Conservation (phyloP, 805 yeast species). For the Kuraishia cidri region DNA sequence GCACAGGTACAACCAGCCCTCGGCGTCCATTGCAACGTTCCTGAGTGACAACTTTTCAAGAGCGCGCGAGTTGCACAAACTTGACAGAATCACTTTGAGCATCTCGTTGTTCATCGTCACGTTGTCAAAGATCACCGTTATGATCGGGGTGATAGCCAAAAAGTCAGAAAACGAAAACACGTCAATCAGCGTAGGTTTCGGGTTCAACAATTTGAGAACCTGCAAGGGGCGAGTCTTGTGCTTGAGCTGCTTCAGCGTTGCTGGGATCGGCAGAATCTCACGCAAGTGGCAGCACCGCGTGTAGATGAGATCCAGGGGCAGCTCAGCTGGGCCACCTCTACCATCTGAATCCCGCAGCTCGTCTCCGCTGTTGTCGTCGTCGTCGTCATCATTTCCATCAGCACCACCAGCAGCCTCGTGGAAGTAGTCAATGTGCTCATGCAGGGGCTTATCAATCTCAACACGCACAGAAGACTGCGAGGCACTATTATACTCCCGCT, state of each 20-base stretch:
- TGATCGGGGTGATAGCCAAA: constrained; percentile 44
- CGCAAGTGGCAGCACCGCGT: constrained; percentile 40
- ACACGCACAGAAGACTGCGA: constrained; percentile 13
- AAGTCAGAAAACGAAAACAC: constrained; percentile 49
- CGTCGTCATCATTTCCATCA: constrained; percentile 17
- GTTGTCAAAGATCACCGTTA: constrained; percentile 48
- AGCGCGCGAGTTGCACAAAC: constrained; percentile 30
- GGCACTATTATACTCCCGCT: constrained; percentile 7
- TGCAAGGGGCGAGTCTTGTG: constrained; percentile 41
- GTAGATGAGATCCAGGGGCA: constrained; percentile 39
- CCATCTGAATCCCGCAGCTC: too few species aligned
- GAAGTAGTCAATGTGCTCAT: constrained; percentile 30
- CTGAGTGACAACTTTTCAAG: constrained; percentile 45
- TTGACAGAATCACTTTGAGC: constrained; percentile 38
- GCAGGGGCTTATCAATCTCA: constrained; percentile 66
- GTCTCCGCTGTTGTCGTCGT: constrained; percentile 3
- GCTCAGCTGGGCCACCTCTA: constrained; percentile 8
- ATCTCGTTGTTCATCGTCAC: constrained; percentile 45
- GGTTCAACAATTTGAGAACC: constrained; percentile 46
- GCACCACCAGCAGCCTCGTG: constrained; percentile 14
- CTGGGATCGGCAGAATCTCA: constrained; percentile 40
- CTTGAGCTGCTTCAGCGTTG: constrained; percentile 43
- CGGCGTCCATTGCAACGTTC: constrained; percentile 43
- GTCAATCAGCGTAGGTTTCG: constrained; percentile 50
- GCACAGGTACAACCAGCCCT: constrained; percentile 43